These are phyloP conservation scores for Septoria linicola DNA, from an alignment of 2,329 filamentous ascomycete genomes.

Conservation along the genomic window DNA sequence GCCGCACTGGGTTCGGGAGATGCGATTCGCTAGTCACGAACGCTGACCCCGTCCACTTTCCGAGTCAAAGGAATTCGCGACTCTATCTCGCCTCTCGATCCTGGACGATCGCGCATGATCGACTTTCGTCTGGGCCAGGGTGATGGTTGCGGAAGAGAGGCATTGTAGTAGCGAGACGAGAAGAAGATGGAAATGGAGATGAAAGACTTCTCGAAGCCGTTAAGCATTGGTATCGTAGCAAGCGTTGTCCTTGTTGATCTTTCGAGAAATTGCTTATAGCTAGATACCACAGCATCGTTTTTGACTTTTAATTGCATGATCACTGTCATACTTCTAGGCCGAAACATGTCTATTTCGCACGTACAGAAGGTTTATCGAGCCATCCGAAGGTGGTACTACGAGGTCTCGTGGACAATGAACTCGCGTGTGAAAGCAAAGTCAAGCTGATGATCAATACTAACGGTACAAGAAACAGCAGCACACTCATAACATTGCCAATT, in stretches of 20 bases:
- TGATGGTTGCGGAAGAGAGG: background rate
- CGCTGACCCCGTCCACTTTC: conserved; percentile 2
- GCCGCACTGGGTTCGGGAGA: conserved; percentile 6
- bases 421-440: no score
- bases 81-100: conserved; percentile 10
- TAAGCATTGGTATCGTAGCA: conserved; percentile 4
- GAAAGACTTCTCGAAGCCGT: background rate
- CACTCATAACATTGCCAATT: no score
- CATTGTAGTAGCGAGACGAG: background rate
- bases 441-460: no score
- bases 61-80: conserved; percentile 4
- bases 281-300: no score
- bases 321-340: no score
- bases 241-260: background rate
- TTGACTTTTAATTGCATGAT: no score
- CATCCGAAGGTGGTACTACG: no score
- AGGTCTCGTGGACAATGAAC: no score
- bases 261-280: no score
- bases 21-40: conserved; percentile 14
- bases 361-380: no score
- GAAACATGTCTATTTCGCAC: no score
- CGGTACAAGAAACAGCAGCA: no score
- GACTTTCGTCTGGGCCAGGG: background rate
- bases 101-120: conserved; percentile 4
- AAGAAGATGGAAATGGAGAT: background rate